These are phyloP conservation scores for Phytomonas francai DNA, from an alignment of 208 protist species.

Conservation along the genomic window DNA sequence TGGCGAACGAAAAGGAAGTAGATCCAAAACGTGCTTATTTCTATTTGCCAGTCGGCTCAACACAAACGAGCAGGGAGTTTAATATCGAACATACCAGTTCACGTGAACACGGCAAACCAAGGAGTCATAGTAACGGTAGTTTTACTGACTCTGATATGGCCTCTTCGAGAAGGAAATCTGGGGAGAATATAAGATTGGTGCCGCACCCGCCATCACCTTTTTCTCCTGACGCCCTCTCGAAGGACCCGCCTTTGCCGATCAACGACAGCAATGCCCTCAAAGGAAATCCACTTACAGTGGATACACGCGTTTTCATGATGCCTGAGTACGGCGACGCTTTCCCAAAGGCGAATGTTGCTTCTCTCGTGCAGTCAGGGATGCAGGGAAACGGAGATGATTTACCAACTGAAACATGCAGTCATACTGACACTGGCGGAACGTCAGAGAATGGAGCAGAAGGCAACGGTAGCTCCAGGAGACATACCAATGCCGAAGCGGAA, in stretches of 20 bases:
- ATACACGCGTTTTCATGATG: not conserved
- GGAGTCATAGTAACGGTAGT: not conserved
- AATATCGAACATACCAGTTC: not conserved
- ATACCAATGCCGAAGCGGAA: not conserved
- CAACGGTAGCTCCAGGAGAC: not conserved
- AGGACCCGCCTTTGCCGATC: not conserved
- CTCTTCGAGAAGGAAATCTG: not conserved
- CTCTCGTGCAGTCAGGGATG: not conserved
- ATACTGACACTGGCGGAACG: not conserved
- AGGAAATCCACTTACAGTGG: not conserved
- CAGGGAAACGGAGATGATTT: not conserved
- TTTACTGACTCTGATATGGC: not conserved
- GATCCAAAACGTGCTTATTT: not conserved
- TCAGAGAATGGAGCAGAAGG: not conserved
- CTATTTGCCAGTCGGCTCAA: not conserved
- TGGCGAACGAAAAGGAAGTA: not conserved
- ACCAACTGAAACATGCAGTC: not conserved
- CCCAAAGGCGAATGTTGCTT: not conserved
- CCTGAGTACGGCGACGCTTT: not conserved
- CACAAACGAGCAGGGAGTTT: not conserved
- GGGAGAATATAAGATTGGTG: not conserved
- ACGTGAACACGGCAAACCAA: not conserved
- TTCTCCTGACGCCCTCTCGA: not conserved
- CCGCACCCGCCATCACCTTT: not conserved
- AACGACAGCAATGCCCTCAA: not conserved